Percentiles rank a stretch among this genome's conserved stretches.
phyloP scores from a whole-genome alignment of 2,329 filamentous ascomycete genomes.

The Myriosclerotinia curreyana region DNA sequence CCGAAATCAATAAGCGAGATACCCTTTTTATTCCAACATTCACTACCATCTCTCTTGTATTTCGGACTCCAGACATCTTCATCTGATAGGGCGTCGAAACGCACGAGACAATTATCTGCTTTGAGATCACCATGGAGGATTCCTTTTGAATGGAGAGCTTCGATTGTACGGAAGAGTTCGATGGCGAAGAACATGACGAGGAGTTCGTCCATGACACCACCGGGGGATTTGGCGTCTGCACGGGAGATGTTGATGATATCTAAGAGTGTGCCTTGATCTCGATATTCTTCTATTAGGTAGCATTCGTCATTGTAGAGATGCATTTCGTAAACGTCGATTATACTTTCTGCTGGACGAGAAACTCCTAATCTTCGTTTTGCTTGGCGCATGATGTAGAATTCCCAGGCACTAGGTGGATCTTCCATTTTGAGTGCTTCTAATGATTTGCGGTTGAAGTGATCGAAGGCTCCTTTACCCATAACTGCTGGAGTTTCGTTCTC shows the following conservation, averaged over 20 bases:
- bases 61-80: constrained; percentile 52
- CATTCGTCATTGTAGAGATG: constrained; percentile 89
- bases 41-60: constrained; percentile 70
- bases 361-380: constrained; percentile 73
- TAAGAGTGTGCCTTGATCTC: constrained; percentile 87
- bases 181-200: constrained; percentile 94
- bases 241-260: constrained; percentile 88
- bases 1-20: constrained; percentile 92
- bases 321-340: constrained; percentile 83
- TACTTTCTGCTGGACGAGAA: constrained; percentile 69
- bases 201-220: constrained; percentile 79
- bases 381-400: constrained; percentile 92
- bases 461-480: constrained; percentile 62
- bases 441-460: constrained; percentile 49
- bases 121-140: constrained; percentile 94
- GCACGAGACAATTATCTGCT: constrained; percentile 89
- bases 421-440: constrained; percentile 96
- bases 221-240: constrained; percentile 55
- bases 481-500: constrained; percentile 46
- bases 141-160: constrained; percentile 74
- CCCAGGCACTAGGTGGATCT: constrained; percentile 82
- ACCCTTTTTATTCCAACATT: constrained; percentile 78
- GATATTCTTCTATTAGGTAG: constrained; percentile 83
- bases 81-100: constrained; percentile 60
- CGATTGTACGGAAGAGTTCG: constrained; percentile 85